Evolutionary conservation across 108 stramenopile genomes (phyloP), one percentile per base, ranked within the genome.

Genomic region (Skeletonema grethae): DNA sequence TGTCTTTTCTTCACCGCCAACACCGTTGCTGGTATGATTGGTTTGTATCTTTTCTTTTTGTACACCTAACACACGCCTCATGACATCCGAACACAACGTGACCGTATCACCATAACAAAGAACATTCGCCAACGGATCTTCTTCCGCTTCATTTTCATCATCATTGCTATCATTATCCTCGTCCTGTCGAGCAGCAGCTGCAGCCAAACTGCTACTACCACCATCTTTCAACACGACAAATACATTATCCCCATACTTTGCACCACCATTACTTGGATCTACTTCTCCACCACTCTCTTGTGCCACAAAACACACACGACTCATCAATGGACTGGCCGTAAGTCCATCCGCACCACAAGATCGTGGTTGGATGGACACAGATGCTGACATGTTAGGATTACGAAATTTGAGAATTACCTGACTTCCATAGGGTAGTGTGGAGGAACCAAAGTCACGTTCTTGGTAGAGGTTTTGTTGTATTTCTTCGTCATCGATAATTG

Each of bases 61-160:
- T 9, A 80, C 70, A 16, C 79, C 79, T 15, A 80, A 53, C 9
- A 80, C 66, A 32, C 79, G 71, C 36, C 65, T 64, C 38, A 68
- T 58, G 3, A 69, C 36, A 57, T 50, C 53, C 0, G 79, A 80
- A 25, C 72, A 61, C 22, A 80, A 62, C 5, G 61, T 58, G 30
- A 80, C 61, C 11, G 59, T 61, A 50, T 80, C 79, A 29, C 79
- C 79, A 67, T 73, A 80, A 46, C 79, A 80, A 0, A 80, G 18
- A 16, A 62, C 43, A 38, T 46, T 7, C 0, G 60, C n/a, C n/a
- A 61, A 61, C 22, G 20, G 50, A 61, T 61, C 60, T 5, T 59
- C 57, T 15, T 58, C 57, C 12, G 16, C 18, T 20, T 34, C 57
- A 5, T 62, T 15, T 4, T 43, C 16, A 22, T 34, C n/a, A 20